A percentile compares a stretch with the other conserved stretches of the same genome.
Evolutionary conservation across 2,329 filamentous ascomycete species (phyloP).

Genomic region (Malbranchea zuffiana): DNA sequence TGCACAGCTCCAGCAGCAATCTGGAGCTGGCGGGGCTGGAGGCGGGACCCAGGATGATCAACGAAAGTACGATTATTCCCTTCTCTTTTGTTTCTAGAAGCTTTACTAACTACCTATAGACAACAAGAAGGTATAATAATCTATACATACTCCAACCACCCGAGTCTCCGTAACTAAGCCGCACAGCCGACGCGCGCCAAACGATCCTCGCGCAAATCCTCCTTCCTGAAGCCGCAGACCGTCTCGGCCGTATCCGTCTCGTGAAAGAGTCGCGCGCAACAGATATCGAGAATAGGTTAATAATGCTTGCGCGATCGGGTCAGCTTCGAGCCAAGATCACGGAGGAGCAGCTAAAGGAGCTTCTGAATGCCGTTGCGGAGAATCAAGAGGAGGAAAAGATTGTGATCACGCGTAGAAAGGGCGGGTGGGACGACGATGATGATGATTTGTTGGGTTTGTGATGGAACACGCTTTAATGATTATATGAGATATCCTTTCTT

Average conservation of each 20-base stretch:
- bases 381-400: conserved; percentile 66
- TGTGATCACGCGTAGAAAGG: conserved; percentile 72
- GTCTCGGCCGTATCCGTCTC: conserved; percentile 83
- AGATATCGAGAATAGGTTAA: conserved; percentile 84
- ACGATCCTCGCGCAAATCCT: conserved; percentile 81
- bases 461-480: no score
- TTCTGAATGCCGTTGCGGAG: conserved; percentile 75
- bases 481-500: no score
- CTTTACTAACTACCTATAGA: conserved; percentile 20
- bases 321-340: conserved; percentile 81
- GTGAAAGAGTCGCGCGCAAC: conserved; percentile 86
- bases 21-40: conserved; percentile 39
- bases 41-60: conserved; percentile 48
- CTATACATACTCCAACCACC: not conserved
- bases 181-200: conserved; percentile 25
- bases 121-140: conserved; percentile 37
- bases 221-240: conserved; percentile 83
- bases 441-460: conserved; percentile 43
- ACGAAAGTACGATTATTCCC: conserved; percentile 42
- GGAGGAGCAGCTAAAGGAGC: conserved; percentile 85
- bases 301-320: conserved; percentile 78
- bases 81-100: not conserved
- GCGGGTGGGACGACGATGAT: conserved; percentile 74
- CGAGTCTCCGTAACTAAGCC: not conserved
- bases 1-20: conserved; percentile 74